A percentile compares a stretch with the other conserved stretches of the same genome.
These are phyloP conservation scores for Phytophthora ramorum DNA, from an alignment of 352 stramenopile species.

Conservation along the genomic window DNA sequence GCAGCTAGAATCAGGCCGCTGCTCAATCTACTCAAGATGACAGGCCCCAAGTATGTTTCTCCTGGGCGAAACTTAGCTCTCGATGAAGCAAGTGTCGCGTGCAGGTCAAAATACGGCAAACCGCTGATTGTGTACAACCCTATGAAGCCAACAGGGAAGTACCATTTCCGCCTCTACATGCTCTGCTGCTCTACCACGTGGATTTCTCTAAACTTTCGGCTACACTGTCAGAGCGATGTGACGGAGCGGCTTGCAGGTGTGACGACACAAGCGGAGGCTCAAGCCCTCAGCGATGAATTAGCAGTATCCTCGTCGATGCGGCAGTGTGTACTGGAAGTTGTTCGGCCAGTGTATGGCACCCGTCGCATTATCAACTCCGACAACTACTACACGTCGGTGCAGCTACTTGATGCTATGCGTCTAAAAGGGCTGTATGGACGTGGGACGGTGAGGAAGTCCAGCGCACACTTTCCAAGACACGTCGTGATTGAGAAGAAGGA, in stretches of 20 bases:
- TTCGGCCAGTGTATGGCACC: slow-evolving; percentile 20
- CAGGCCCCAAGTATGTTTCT: not conserved
- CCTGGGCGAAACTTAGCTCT: slow-evolving; percentile 7
- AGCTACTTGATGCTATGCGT: slow-evolving; percentile 29
- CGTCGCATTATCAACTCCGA: slow-evolving; percentile 19
- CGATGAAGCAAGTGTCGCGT: slow-evolving; percentile 13
- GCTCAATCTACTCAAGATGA: slow-evolving; percentile 6
- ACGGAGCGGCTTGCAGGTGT: slow-evolving; percentile 23
- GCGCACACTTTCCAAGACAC: not conserved
- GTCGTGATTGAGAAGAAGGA: too few species aligned
- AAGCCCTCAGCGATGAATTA: slow-evolving; percentile 10
- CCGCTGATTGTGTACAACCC: slow-evolving; percentile 17
- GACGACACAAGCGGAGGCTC: not conserved
- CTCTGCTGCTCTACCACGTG: slow-evolving; percentile 39
- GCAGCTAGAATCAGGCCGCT: slow-evolving; percentile 4
- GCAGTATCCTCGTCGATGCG: slow-evolving; percentile 6
- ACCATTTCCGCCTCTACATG: slow-evolving; percentile 43
- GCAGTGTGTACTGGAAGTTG: slow-evolving; percentile 37
- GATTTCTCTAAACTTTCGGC: slow-evolving; percentile 32
- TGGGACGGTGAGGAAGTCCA: slow-evolving; percentile 28
- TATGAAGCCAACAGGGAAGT: slow-evolving; percentile 33
- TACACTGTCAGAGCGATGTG: slow-evolving; percentile 33
- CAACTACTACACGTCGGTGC: slow-evolving; percentile 38
- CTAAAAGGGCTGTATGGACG: slow-evolving; percentile 30
- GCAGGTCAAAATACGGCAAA: slow-evolving; percentile 9